A percentile compares a stretch with the other conserved stretches of the same genome.
Evolutionary conservation across 805 yeast genomes (phyloP).

Genomic region (Jamesozyma jinghongensis): DNA sequence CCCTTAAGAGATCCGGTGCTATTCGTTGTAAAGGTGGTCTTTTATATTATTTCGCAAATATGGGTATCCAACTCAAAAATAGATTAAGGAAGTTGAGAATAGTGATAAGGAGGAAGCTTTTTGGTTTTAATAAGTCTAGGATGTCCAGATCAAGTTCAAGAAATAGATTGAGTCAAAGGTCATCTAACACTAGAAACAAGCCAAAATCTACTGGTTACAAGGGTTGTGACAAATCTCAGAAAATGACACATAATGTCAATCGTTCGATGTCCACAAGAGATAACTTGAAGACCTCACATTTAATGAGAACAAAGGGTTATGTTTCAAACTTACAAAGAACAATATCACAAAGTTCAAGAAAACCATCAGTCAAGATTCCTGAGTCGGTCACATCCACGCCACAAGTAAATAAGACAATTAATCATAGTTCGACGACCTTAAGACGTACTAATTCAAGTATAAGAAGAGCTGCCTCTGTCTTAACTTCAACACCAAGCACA

Average conservation of each 20-base stretch:
- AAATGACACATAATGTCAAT: conserved; percentile 7
- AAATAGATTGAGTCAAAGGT: neutral
- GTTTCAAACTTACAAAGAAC: conserved; percentile 26
- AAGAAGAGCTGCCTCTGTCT: conserved; percentile 30
- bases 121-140: conserved; percentile 8
- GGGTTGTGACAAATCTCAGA: neutral
- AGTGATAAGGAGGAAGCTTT: conserved; percentile 20
- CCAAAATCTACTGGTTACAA: neutral
- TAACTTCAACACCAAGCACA: conserved; percentile 15
- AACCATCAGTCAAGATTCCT: neutral
- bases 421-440: conserved; percentile 9
- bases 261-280: conserved; percentile 11
- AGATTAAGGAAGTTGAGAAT: conserved; percentile 23
- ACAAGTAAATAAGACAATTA: too few relatives aligned
- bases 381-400: neutral
- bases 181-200: neutral
- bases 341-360: conserved; percentile 9
- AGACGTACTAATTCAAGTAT: conserved; percentile 31
- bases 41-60: conserved; percentile 23
- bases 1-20: conserved; percentile 26
- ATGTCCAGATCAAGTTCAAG: neutral
- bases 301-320: conserved; percentile 24
- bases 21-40: conserved; percentile 34
- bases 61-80: conserved; percentile 22
- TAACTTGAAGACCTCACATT: conserved; percentile 19